These are phyloP conservation scores for Cystofilobasidium macerans DNA, from an alignment of 768 basidiomycete genomes.

Conservation along the genomic window DNA sequence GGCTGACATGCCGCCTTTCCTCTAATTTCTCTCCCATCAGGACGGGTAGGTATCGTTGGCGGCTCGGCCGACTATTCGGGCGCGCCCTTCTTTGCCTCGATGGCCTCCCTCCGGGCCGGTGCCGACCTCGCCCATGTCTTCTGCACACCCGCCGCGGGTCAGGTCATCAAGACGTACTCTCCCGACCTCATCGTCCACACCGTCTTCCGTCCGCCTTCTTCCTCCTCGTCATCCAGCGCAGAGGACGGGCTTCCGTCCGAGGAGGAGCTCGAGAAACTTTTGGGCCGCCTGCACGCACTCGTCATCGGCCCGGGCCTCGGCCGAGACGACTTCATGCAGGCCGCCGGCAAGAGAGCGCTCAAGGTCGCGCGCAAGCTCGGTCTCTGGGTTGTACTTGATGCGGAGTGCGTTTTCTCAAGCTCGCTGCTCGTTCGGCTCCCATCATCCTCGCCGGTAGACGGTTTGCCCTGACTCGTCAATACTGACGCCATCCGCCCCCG, in stretches of 20 bases:
- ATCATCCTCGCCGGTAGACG: too few species aligned
- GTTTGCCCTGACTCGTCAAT: too few species aligned
- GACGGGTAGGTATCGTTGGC: constrained; percentile 22
- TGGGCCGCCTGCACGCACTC: constrained; percentile 80
- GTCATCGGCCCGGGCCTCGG: constrained; percentile 92
- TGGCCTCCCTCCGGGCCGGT: constrained; percentile 82
- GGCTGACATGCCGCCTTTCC: not conserved
- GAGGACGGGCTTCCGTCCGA: not conserved
- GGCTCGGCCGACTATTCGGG: constrained; percentile 61
- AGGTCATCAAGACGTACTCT: constrained; percentile 91
- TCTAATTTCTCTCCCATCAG: not conserved
- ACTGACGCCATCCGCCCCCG: not conserved
- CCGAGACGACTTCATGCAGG: constrained; percentile 79
- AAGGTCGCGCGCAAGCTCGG: constrained; percentile 58
- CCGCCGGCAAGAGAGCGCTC: constrained; percentile 64
- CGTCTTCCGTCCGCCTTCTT: constrained; percentile 48
- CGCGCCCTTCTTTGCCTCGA: constrained; percentile 89
- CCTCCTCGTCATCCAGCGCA: not conserved
- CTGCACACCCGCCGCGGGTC: constrained; percentile 82
- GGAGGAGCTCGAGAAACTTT: constrained; percentile 45
- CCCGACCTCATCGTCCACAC: constrained; percentile 87
- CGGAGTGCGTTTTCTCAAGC: constrained; percentile 34
- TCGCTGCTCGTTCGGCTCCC: not conserved
- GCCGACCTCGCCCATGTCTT: constrained; percentile 95
- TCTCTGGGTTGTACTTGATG: constrained; percentile 88